A percentile compares a stretch with the other conserved stretches of the same genome.
phyloP scores from a whole-genome alignment of 2,329 filamentous ascomycete species.

The Parafenestella ontariensis region DNA sequence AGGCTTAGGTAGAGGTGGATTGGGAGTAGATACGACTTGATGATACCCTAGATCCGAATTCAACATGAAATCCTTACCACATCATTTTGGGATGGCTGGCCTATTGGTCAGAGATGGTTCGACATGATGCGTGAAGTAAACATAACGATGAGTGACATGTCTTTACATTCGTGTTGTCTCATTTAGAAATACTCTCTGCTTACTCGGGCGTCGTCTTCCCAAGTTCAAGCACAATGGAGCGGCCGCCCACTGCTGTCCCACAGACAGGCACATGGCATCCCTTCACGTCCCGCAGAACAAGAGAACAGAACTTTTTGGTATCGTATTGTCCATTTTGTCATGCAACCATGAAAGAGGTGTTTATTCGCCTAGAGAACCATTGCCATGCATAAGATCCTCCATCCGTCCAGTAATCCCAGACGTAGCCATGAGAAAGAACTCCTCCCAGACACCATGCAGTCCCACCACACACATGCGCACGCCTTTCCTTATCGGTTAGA shows the following conservation, averaged over 20 bases:
- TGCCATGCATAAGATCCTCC: constrained; percentile 48
- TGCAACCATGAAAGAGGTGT: constrained; percentile 50
- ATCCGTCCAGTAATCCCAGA: constrained; percentile 39
- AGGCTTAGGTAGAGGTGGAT: constrained; percentile 2
- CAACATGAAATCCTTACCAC: background rate
- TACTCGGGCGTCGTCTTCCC: background rate
- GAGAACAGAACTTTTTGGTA: constrained; percentile 7
- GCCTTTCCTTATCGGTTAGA: constrained; percentile 89
- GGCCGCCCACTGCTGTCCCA: background rate
- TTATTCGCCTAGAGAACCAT: constrained; percentile 48
- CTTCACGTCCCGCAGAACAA: constrained; percentile 14
- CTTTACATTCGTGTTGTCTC: background rate
- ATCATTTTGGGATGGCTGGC: background rate
- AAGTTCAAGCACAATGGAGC: background rate
- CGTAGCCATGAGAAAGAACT: constrained; percentile 44
- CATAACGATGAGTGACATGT: background rate
- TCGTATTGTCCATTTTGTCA: constrained; percentile 47
- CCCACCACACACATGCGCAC: constrained; percentile 28
- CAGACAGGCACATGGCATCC: constrained; percentile 4
- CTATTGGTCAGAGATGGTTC: background rate
- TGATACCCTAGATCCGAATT: constrained; percentile 6
- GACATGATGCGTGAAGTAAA: background rate
- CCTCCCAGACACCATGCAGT: constrained; percentile 41
- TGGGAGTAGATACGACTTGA: background rate
- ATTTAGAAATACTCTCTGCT: background rate